Base-by-base conservation (phyloP, 169 alveolate genomes). In the Perkinsus chesapeaki region DNA sequence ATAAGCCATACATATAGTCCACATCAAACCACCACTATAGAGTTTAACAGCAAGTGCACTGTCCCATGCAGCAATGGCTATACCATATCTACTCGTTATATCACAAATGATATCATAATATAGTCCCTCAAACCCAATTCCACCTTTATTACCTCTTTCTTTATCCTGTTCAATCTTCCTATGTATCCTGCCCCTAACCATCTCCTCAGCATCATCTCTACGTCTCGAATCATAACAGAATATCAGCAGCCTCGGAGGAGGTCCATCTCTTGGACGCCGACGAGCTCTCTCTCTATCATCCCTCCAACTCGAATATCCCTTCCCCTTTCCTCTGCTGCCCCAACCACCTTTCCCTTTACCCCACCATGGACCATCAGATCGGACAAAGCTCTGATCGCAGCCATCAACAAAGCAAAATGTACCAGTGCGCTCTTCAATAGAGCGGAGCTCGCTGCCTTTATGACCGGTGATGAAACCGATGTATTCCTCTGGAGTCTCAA, bases 381-480 rank as follows among this genome's bases (percentile, higher is more conserved):
- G 3, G 7, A 60, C 82, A 16, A 60, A 60, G 82, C 82, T 60
- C 82, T 60, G 82, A 34, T 60, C 82, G 27, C 82, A 60, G 23
- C 82, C 95, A 92, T 94, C 95, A 9, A 94, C 91, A 73, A 94
- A 94, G 39, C 92, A 91, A 47, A 94, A 94, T 38, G 95, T 94
- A 3, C 95, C 95, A 3, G 95, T 94, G 39, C 93, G 94, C 92
- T 94, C 95, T 39, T 94, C 95, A 37, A 94, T 94, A 38, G 94
- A 92, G 20, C 95, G 93, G 20, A 94, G 91, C 47, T 92, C 92
- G 93, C 94, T 94, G 39, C 95, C 95, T 19, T 94, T 94, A 47
- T 94, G 93, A 3, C 95, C 95, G 0, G 95, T 92, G 39, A 94
- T 94, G 39, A 92, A 94, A 39, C 95, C 95, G 91, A 94, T 94